phyloP scores from a whole-genome alignment of 108 stramenopile genomes.

The Skeletonema marinoi region DNA sequence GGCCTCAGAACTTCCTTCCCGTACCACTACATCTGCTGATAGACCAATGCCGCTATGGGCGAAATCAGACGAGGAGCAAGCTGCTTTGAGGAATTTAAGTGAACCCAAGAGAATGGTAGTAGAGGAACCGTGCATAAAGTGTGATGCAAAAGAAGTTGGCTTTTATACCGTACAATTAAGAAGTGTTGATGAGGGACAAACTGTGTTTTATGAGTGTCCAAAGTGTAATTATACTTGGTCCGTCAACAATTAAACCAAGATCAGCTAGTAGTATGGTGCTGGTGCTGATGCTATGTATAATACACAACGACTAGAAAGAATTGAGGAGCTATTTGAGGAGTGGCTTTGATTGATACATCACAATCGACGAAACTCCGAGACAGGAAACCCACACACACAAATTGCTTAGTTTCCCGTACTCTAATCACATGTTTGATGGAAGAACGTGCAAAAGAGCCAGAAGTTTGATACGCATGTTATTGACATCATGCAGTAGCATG shows the following conservation, averaged over 20 bases:
- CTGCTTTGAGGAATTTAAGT: slow-evolving; percentile 50
- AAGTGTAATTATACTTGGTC: slow-evolving; percentile 90
- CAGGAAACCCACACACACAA: not conserved
- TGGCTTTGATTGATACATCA: slow-evolving; percentile 5
- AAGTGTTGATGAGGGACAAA: slow-evolving; percentile 98
- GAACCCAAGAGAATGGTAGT: slow-evolving; percentile 89
- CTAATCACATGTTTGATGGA: not conserved
- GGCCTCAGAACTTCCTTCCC: slow-evolving; percentile 51
- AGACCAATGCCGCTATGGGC: slow-evolving; percentile 85
- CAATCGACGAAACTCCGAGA: not conserved
- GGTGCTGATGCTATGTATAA: not conserved
- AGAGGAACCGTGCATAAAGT: slow-evolving; percentile 96
- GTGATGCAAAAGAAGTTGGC: slow-evolving; percentile 88
- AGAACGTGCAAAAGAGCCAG: too few species aligned
- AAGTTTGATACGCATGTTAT: not conserved
- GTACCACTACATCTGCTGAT: slow-evolving; percentile 71
- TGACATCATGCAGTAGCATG: not conserved
- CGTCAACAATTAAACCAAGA: slow-evolving; percentile 77
- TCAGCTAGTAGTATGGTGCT: not conserved
- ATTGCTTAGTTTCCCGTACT: not conserved
- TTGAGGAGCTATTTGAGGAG: not conserved
- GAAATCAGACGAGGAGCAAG: slow-evolving; percentile 80
- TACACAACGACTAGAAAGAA: not conserved
- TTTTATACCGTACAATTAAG: slow-evolving; percentile 99
- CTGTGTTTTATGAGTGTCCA: slow-evolving; percentile 99